Evolutionary conservation across 345 rosid species (phyloP), one percentile per base, ranked within the genome.

Genomic region (Atalantia buxifolia): DNA sequence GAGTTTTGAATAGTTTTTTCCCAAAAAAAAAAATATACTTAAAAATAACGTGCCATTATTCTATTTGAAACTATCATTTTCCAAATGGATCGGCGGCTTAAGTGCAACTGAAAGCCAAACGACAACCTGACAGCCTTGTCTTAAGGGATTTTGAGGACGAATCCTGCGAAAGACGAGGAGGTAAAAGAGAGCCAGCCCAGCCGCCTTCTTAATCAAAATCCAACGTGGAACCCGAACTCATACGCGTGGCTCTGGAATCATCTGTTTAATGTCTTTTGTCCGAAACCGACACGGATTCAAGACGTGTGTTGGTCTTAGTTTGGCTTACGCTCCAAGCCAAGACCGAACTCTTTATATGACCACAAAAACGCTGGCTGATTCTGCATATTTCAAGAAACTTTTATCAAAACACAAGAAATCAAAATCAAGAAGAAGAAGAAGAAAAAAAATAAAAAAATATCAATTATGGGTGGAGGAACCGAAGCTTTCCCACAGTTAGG

Each of bases 401-500:
- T 38, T 3, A 12, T 12, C 33, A 60, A 10, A 5, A 35, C 19
- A 14, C 42, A 13, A 30, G 6, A 16, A 22, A 69, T 25, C 8
- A 4, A n/a, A 10, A 25, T 33, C 50, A 27, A 19, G 21, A 55
- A 71, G 10, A 48, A 67, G 24, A 62, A 75, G 64, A 74, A 66
- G 38, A 69, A 62, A n/a, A n/a, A n/a, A n/a, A n/a, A n/a, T n/a
- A 63, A 42, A 40, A 35, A 8, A 30, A 24, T 21, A 45, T 45
- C 50, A 45, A 12, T 45, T 57, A 86, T 86, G 91, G 85, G 82
- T 77, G 92, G 93, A 86, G 97, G 99, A 85, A 93, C 98, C 8
- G 96, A 95, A 83, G 97, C 96, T 81, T 93, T 92, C 77, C 94
- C 96, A 28, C 90, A 91, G 87, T 76, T 93, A 66, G 99, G 96